phyloP scores from a whole-genome alignment of 208 protist species.

The Crithidia mellificae region DNA sequence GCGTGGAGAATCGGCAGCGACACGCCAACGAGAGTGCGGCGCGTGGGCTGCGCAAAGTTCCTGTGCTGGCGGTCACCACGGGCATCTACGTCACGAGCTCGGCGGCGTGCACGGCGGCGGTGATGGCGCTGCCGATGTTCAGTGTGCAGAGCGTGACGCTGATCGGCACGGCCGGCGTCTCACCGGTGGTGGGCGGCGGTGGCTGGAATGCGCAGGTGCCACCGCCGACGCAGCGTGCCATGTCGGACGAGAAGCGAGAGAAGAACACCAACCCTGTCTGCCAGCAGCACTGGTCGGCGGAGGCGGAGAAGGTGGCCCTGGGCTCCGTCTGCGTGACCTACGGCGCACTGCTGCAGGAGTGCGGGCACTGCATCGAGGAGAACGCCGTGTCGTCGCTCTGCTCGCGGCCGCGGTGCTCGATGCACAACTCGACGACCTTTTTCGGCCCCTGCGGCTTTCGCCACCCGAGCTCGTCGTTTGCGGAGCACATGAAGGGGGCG shows the following conservation, averaged over 20 bases:
- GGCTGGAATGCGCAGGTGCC: constrained; percentile 36
- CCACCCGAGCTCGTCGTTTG: constrained; percentile 38
- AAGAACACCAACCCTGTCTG: constrained; percentile 29
- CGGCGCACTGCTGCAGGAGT: constrained; percentile 50
- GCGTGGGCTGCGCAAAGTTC: constrained; percentile 26
- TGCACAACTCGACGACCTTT: constrained; percentile 42
- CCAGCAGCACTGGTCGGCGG: constrained; percentile 32
- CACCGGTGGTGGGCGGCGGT: constrained; percentile 56
- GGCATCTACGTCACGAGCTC: constrained; percentile 51
- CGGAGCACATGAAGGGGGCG: constrained; percentile 40
- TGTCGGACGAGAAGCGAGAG: constrained; percentile 22
- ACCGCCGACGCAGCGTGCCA: not conserved
- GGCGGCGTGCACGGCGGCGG: constrained; percentile 41
- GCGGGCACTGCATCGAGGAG: constrained; percentile 53
- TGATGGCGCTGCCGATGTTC: constrained; percentile 53
- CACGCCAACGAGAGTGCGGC: constrained; percentile 6
- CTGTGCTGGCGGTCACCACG: constrained; percentile 51
- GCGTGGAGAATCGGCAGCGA: constrained; percentile 15
- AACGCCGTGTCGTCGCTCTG: constrained; percentile 42
- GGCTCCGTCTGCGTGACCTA: constrained; percentile 67
- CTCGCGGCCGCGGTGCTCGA: constrained; percentile 47
- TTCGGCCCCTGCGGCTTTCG: constrained; percentile 50
- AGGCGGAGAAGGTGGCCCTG: constrained; percentile 39
- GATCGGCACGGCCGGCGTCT: constrained; percentile 55
- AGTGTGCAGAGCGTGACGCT: constrained; percentile 45